These are phyloP conservation scores for Gloeostereum incarnatum DNA, from an alignment of 768 basidiomycete genomes.

Conservation along the genomic window DNA sequence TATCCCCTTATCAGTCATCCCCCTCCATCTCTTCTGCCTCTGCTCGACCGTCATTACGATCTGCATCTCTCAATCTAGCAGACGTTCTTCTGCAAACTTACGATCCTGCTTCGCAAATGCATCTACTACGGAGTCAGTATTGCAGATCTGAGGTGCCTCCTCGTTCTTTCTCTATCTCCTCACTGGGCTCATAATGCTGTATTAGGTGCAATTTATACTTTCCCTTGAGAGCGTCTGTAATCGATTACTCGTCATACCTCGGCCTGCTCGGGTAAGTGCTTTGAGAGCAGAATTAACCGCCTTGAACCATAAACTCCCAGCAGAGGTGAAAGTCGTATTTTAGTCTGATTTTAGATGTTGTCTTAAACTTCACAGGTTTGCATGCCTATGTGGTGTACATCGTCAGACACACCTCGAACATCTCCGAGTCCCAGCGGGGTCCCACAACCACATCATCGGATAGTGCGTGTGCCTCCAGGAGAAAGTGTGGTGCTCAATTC, in stretches of 20 bases:
- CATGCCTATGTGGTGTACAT: constrained; percentile 82
- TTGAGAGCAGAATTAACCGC: constrained; percentile 91
- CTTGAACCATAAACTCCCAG: constrained; percentile 91
- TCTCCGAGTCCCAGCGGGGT: constrained; percentile 23
- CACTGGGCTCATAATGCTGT: constrained; percentile 5
- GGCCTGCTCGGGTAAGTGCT: constrained; percentile 93
- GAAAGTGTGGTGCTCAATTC: constrained; percentile 98
- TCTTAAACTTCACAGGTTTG: constrained; percentile 44
- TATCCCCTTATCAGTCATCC: constrained; percentile 58
- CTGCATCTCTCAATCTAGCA: constrained; percentile 31
- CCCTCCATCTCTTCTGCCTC: constrained; percentile 55
- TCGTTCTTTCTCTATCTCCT: constrained; percentile 1
- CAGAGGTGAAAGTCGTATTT: constrained; percentile 53
- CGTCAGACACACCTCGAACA: constrained; percentile 47
- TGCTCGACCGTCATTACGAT: constrained; percentile 32
- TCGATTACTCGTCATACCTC: constrained; percentile 83
- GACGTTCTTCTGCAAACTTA: constrained; percentile 62
- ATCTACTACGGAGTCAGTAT: constrained; percentile 78
- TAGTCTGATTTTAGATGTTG: constrained; percentile 5
- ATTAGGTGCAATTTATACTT: constrained; percentile 77
- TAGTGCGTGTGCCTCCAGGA: constrained; percentile 94
- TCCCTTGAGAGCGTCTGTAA: constrained; percentile 90
- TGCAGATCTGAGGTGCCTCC: constrained; percentile 72
- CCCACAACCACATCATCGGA: constrained; percentile 77
- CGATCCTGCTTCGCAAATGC: constrained; percentile 53